These are phyloP conservation scores for Sinapis alba DNA, from an alignment of 441 rosid species.

Conservation along the genomic window DNA sequence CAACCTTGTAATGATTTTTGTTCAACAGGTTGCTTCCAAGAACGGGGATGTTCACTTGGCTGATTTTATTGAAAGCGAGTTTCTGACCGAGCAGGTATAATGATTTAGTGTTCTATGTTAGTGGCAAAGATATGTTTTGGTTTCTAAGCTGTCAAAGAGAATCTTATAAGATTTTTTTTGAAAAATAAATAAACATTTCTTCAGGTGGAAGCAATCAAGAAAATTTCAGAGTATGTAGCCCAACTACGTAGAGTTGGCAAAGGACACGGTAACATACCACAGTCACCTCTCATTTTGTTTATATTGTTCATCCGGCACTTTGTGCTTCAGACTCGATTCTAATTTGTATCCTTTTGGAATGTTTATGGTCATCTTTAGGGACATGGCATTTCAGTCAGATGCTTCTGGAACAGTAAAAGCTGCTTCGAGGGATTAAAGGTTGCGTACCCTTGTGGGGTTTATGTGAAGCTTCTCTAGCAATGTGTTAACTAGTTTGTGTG, in stretches of 20 bases:
- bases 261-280: constrained; percentile 54
- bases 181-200: not conserved
- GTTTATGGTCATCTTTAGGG: not conserved
- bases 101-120: not conserved
- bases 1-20: constrained; percentile 22
- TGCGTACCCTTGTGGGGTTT: not conserved
- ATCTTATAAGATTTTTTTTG: not conserved
- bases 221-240: constrained; percentile 67
- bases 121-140: not conserved
- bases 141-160: constrained; percentile 5
- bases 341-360: not conserved
- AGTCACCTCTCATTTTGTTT: not conserved
- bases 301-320: not conserved
- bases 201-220: constrained; percentile 64
- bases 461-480: not conserved
- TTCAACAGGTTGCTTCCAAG: constrained; percentile 50
- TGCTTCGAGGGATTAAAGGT: not conserved
- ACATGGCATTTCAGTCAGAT: not conserved
- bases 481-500: constrained; percentile 5
- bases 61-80: constrained; percentile 60
- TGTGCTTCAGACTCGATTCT: not conserved
- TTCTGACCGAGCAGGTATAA: constrained; percentile 57
- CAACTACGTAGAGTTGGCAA: constrained; percentile 72
- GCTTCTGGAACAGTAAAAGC: constrained; percentile 31
- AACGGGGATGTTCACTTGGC: constrained; percentile 55